Percentiles rank a stretch among this genome's conserved stretches.
These are phyloP conservation scores for Mycena venus DNA, from an alignment of 768 basidiomycete genomes.

Conservation along the genomic window DNA sequence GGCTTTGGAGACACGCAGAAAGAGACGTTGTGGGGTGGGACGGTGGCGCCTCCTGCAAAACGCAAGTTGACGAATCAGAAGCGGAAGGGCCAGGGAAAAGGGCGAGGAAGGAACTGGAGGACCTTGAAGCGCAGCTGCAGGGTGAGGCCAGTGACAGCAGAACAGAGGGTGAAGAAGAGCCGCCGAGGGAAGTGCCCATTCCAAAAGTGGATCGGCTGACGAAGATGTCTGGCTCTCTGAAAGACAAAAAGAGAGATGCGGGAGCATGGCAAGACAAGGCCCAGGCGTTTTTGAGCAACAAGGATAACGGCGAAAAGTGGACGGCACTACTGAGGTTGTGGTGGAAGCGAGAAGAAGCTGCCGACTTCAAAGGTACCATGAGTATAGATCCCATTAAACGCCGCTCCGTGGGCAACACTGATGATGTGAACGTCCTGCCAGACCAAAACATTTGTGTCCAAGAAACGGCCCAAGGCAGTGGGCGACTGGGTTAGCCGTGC, in stretches of 20 bases:
- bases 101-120: background rate
- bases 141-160: background rate
- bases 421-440: background rate
- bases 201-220: too few relatives aligned
- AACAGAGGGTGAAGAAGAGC: background rate
- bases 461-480: background rate
- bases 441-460: background rate
- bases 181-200: background rate
- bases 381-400: background rate
- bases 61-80: background rate
- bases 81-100: background rate
- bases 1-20: background rate
- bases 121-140: background rate
- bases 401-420: background rate
- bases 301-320: background rate
- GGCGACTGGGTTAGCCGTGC: background rate
- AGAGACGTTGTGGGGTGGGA: slow-evolving; percentile 12
- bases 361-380: background rate
- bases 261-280: background rate
- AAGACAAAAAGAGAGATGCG: background rate
- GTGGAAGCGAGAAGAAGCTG: background rate
- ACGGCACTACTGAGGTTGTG: background rate
- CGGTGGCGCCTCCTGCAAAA: background rate
- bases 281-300: background rate
- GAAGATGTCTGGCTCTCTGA: background rate